Percentiles rank a stretch among this genome's conserved stretches.
Evolutionary conservation across 495 filamentous ascomycete species (phyloP).

Genomic region (Chaetomium fimeti): DNA sequence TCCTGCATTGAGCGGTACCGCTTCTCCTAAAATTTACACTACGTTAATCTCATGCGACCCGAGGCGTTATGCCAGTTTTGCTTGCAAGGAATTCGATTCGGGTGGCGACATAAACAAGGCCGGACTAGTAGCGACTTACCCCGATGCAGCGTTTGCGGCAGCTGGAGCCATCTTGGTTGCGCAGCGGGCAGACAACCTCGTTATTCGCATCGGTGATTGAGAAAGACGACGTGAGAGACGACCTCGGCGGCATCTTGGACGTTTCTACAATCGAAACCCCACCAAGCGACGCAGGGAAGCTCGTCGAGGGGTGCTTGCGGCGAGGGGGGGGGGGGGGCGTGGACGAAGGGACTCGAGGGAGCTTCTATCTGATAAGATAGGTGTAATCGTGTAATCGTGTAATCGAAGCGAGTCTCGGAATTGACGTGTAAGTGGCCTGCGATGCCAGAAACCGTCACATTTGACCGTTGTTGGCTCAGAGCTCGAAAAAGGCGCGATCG

Average conservation of each 20-base stretch:
- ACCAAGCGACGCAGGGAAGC: constrained; percentile 46
- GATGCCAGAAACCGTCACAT: constrained; percentile 30
- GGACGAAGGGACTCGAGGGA: constrained; percentile 35
- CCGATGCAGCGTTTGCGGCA: constrained; percentile 97
- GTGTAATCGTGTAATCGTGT: too few species aligned
- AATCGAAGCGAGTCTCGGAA: constrained; percentile 29
- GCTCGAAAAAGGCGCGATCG: constrained; percentile 22
- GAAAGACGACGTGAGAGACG: constrained; percentile 83
- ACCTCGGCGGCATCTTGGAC: constrained; percentile 76
- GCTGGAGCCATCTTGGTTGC: constrained; percentile 93
- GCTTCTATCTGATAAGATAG: constrained; percentile 34
- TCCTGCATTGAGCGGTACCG: constrained; percentile 99
- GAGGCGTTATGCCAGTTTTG: not conserved
- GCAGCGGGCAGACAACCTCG: constrained; percentile 94
- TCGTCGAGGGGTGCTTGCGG: constrained; percentile 27
- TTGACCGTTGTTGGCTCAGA: constrained; percentile 24
- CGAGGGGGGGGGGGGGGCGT: constrained; percentile 39
- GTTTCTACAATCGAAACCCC: constrained; percentile 38
- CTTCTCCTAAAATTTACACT: constrained; percentile 66
- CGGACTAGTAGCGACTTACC: constrained; percentile 61
- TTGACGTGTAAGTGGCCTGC: constrained; percentile 35
- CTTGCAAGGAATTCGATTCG: constrained; percentile 20
- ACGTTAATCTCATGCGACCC: constrained; percentile 10
- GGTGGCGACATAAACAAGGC: constrained; percentile 24
- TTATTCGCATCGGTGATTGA: constrained; percentile 88